These are phyloP conservation scores for Prunella vulgaris DNA, from an alignment of 257 asterid species.

Conservation along the genomic window DNA sequence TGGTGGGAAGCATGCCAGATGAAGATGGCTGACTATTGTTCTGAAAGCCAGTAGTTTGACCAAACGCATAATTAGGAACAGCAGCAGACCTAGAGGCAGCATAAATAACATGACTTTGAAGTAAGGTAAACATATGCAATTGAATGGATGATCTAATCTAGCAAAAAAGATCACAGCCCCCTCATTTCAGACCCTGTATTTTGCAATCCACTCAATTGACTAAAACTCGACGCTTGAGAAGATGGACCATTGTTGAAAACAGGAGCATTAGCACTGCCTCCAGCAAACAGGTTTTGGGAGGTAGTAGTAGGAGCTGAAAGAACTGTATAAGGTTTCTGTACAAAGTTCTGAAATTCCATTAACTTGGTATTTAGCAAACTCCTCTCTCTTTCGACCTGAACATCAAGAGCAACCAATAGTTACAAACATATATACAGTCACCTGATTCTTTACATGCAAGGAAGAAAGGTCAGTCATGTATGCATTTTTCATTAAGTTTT, in stretches of 20 bases:
- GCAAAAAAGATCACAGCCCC: conserved; percentile 17
- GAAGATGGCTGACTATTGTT: conserved; percentile 44
- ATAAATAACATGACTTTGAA: conserved; percentile 10
- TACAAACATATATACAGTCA: conserved; percentile 10
- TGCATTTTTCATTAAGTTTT: not conserved
- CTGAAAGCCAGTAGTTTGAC: conserved; percentile 50
- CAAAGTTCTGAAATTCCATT: conserved; percentile 64
- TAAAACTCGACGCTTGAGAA: conserved; percentile 58
- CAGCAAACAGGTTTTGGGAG: conserved; percentile 45
- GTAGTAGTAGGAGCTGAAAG: conserved; percentile 38
- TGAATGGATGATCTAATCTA: conserved; percentile 13
- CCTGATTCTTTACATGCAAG: not conserved
- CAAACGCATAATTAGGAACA: conserved; percentile 53
- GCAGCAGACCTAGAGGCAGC: conserved; percentile 50
- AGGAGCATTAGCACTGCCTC: conserved; percentile 26
- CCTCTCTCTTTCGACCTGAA: conserved; percentile 85
- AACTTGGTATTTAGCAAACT: conserved; percentile 55
- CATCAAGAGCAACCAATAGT: conserved; percentile 21
- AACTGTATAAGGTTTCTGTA: conserved; percentile 40
- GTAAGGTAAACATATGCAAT: conserved; percentile 15
- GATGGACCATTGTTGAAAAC: conserved; percentile 34
- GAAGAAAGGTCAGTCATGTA: conserved; percentile 12
- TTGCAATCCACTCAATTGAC: conserved; percentile 56
- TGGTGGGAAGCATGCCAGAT: conserved; percentile 33
- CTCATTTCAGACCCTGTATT: conserved; percentile 49